phyloP scores from a whole-genome alignment of 257 asterid species.

The Solanum sparsipilum region DNA sequence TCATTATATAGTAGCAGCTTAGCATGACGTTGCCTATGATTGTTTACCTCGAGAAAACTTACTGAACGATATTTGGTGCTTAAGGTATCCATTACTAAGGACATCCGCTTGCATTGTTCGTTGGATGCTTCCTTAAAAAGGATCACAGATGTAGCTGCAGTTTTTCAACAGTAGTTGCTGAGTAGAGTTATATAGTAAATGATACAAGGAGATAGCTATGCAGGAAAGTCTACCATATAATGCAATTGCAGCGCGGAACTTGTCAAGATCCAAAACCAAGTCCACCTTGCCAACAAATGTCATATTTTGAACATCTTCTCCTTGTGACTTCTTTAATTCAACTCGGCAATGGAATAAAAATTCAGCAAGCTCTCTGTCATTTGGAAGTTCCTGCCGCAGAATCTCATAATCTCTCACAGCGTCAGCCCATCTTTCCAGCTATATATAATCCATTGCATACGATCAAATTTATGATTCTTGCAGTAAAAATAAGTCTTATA shows the following conservation, averaged over 20 bases:
- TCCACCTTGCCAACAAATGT: constrained; percentile 43
- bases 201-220: constrained; percentile 20
- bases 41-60: constrained; percentile 67
- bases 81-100: constrained; percentile 54
- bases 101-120: constrained; percentile 42
- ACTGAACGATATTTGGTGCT: constrained; percentile 60
- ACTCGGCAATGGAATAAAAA: constrained; percentile 24
- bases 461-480: constrained; percentile 26
- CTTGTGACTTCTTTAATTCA: constrained; percentile 45
- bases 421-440: constrained; percentile 87
- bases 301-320: constrained; percentile 20
- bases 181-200: neutral
- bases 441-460: constrained; percentile 32
- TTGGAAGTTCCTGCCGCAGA: constrained; percentile 55
- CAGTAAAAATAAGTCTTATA: neutral
- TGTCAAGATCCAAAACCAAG: constrained; percentile 50
- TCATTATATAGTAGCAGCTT: too few species aligned
- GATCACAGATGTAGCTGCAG: constrained; percentile 70
- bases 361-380: constrained; percentile 67
- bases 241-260: constrained; percentile 62
- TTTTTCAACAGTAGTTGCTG: constrained; percentile 9
- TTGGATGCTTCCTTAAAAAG: constrained; percentile 42
- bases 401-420: constrained; percentile 81
- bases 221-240: constrained; percentile 35
- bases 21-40: neutral